Conservation (phyloP, 176 grass and related monocot genomes). For the Neostapfia colusana region DNA sequence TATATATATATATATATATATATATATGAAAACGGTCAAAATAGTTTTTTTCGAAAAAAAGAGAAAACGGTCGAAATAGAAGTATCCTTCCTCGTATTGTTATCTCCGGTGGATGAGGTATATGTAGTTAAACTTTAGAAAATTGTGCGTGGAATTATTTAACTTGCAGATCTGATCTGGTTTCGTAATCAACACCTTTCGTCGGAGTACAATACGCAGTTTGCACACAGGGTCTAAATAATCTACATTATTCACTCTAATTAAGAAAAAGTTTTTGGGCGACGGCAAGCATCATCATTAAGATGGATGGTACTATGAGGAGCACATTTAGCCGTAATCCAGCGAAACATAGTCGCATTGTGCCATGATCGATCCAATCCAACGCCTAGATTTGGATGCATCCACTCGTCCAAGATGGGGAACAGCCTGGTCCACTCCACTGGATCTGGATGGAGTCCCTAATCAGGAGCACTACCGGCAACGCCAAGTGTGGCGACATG, state of each 20-base stretch:
- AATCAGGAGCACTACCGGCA: background rate
- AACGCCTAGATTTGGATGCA: background rate
- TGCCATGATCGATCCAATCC: background rate
- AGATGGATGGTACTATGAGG: background rate
- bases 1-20: too few species aligned
- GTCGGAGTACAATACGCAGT: background rate
- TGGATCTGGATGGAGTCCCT: too few species aligned
- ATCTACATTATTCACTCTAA: too few species aligned
- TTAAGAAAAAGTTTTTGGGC: too few species aligned
- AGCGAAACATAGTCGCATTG: background rate
- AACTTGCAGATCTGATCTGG: background rate
- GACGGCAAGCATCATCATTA: background rate
- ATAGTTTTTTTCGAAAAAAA: too few species aligned
- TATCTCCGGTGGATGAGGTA: too few species aligned
- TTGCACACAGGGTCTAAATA: background rate
- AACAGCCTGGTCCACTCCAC: conserved; percentile 22
- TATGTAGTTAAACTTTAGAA: too few species aligned
- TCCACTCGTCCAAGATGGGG: background rate
- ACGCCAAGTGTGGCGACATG: background rate
- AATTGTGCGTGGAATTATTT: too few species aligned
- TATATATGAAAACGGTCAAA: too few species aligned
- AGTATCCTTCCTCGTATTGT: too few species aligned
- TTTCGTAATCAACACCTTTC: background rate
- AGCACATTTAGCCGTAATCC: background rate
- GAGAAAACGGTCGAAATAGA: too few species aligned